Base-by-base conservation (phyloP, 2,329 filamentous ascomycete species). In the Sporothrix schenckii region DNA sequence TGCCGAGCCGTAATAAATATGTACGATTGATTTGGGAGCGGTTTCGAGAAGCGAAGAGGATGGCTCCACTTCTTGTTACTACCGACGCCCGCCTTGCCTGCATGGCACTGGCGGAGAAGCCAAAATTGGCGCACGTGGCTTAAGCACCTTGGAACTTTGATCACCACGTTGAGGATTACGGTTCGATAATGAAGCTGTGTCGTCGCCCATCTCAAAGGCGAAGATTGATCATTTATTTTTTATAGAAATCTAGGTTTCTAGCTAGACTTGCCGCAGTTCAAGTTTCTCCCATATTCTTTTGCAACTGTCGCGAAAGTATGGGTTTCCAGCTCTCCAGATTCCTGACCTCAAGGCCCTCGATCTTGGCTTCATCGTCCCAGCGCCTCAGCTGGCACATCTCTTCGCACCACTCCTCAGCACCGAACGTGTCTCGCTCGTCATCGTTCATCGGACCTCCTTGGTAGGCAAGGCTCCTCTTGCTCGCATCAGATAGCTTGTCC, bases 311-410 rank as follows among this genome's bases (percentile, higher is more conserved):
- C 63, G 53, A n/a, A 19, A 66, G 27, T 11, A 16, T 44, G 16
- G 63, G 47, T 21, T 53, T 52, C 66, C 66, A 68, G 52, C 52
- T 30, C 53, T 69, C 68, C 5, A 69, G 34, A 5, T 60, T 39
- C 14, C 44, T 24, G 39, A 69, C 68, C 34, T 44, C 60, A 14
- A 69, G 50, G 7, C 50, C 60, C 39, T 69, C 68, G 4, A 69
- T 49, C 58, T 69, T 69, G 68, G 68, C 68, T 19, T 65, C 68
- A 50, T 69, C 68, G 39, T 69, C 68, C 68, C 68, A 69, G 9
- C 34, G 10, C 34, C 68, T 34, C 49, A 69, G 68, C 27, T 60
- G 56, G 50, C 68, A 69, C 68, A 69, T 69, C 9, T 69, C 68
- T 9, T 24, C n/a, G 60, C 68, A 63, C 68, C 68, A 69, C 49